Conservation (phyloP, 192 early-diverging fungal genomes). For the Entomortierella lignicola region DNA sequence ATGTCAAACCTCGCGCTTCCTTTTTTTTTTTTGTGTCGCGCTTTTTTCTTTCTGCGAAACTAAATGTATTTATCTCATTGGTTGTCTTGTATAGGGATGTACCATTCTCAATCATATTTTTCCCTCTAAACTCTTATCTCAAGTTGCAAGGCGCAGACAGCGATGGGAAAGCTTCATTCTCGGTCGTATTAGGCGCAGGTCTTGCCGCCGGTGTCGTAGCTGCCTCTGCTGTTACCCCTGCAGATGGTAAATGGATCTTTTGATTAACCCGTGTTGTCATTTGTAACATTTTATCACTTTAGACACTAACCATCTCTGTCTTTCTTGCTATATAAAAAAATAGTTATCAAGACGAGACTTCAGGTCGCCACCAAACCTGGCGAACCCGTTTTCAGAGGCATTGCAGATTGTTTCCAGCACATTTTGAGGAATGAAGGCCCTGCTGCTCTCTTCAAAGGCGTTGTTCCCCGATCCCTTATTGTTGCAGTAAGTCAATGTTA, state of each 20-base stretch:
- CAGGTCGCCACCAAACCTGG: slow-evolving; percentile 60
- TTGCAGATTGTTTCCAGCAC: slow-evolving; percentile 63
- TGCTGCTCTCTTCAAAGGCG: slow-evolving; percentile 66
- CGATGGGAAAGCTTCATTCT: slow-evolving; percentile 58
- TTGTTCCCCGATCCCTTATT: slow-evolving; percentile 64
- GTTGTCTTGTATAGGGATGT: slow-evolving; percentile 51
- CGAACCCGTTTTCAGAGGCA: slow-evolving; percentile 37
- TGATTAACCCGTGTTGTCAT: too few relatives aligned
- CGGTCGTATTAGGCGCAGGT: slow-evolving; percentile 68
- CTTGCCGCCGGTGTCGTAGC: slow-evolving; percentile 57
- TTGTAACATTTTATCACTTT: too few relatives aligned
- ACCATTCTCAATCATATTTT: slow-evolving; percentile 67
- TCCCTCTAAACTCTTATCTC: slow-evolving; percentile 58
- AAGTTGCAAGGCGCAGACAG: slow-evolving; percentile 52
- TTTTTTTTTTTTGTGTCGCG: neutral
- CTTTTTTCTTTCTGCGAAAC: neutral
- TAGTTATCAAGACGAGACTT: slow-evolving; percentile 66
- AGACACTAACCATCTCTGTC: too few relatives aligned
- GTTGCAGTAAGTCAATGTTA: slow-evolving; percentile 60
- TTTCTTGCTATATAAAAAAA: too few relatives aligned
- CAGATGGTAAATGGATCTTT: slow-evolving; percentile 60
- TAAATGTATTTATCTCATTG: neutral
- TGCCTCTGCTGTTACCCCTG: slow-evolving; percentile 52
- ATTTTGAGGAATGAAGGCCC: slow-evolving; percentile 63
- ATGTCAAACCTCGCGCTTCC: neutral